Percentiles rank a stretch among this genome's conserved stretches.
These are phyloP conservation scores for Fraxinus platypoda DNA, from an alignment of 305 asterid species.

Conservation along the genomic window DNA sequence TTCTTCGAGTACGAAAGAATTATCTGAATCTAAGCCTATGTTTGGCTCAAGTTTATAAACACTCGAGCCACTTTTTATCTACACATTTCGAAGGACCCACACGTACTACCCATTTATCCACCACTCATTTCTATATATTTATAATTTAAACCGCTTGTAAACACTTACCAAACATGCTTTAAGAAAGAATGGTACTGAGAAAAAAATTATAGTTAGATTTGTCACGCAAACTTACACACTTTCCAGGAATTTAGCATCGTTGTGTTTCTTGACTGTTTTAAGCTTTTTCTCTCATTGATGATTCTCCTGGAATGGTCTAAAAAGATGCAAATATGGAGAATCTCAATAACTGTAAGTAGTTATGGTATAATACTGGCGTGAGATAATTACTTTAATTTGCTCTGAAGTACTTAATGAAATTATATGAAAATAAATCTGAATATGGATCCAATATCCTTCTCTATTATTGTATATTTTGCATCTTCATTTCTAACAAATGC, in stretches of 20 bases:
- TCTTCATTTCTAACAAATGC: not conserved
- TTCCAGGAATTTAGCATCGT: not conserved
- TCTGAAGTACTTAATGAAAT: not conserved
- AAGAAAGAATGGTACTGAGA: not conserved
- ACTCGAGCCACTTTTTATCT: not conserved
- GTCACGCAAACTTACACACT: not conserved
- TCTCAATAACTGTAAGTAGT: not conserved
- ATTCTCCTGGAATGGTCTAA: not conserved
- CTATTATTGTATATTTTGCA: constrained; percentile 1
- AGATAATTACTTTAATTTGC: not conserved
- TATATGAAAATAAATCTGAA: not conserved
- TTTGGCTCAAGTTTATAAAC: not conserved
- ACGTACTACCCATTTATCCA: not conserved
- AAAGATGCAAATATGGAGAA: not conserved
- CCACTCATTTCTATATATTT: too few species aligned
- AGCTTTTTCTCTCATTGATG: not conserved
- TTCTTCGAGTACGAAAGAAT: not conserved
- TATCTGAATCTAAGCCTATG: not conserved
- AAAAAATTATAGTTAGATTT: too few species aligned
- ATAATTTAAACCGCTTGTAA: not conserved
- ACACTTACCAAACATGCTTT: not conserved
- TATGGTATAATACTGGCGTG: not conserved
- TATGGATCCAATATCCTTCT: not conserved
- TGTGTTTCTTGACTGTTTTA: not conserved
- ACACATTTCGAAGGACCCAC: not conserved